These are phyloP conservation scores for Ogataea sp. DNA, from an alignment of 805 yeast species.

Conservation along the genomic window DNA sequence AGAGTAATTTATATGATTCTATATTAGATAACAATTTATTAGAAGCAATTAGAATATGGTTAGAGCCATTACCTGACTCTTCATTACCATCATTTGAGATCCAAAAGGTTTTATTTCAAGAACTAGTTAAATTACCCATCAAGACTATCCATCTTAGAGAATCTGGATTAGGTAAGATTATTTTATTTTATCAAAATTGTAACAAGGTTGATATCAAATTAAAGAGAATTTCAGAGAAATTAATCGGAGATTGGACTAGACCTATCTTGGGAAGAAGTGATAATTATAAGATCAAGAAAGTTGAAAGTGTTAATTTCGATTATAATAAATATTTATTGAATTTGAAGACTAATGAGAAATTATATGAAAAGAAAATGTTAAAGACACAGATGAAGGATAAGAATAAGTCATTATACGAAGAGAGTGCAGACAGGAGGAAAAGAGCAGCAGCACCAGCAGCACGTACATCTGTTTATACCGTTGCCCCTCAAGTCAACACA, in stretches of 20 bases:
- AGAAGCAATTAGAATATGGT: slow-evolving; percentile 93
- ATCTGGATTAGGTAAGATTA: slow-evolving; percentile 87
- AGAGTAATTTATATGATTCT: slow-evolving; percentile 83
- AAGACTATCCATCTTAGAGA: slow-evolving; percentile 94
- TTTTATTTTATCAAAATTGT: slow-evolving; percentile 87
- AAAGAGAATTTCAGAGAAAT: slow-evolving; percentile 81
- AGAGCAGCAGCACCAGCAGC: slow-evolving; percentile 96
- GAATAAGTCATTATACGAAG: slow-evolving; percentile 64
- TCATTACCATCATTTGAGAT: slow-evolving; percentile 96
- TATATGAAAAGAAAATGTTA: no score
- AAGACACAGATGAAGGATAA: slow-evolving; percentile 20
- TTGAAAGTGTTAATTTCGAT: slow-evolving; percentile 63
- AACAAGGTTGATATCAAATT: slow-evolving; percentile 81
- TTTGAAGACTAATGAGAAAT: slow-evolving; percentile 25
- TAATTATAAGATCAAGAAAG: slow-evolving; percentile 81
- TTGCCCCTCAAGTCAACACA: slow-evolving; percentile 76
- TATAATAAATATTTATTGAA: slow-evolving; percentile 41
- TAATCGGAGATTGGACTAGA: slow-evolving; percentile 97
- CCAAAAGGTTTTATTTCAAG: slow-evolving; percentile 75
- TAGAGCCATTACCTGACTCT: slow-evolving; percentile 97
- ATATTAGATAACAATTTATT: slow-evolving; percentile 88
- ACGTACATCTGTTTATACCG: slow-evolving; percentile 77
- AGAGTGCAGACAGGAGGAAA: slow-evolving; percentile 83
- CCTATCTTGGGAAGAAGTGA: slow-evolving; percentile 95
- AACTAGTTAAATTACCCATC: slow-evolving; percentile 75